Evolutionary conservation across 495 filamentous ascomycete genomes (phyloP), one percentile per base, ranked within the genome.

Genomic region (Saxispiralis lemnorum): DNA sequence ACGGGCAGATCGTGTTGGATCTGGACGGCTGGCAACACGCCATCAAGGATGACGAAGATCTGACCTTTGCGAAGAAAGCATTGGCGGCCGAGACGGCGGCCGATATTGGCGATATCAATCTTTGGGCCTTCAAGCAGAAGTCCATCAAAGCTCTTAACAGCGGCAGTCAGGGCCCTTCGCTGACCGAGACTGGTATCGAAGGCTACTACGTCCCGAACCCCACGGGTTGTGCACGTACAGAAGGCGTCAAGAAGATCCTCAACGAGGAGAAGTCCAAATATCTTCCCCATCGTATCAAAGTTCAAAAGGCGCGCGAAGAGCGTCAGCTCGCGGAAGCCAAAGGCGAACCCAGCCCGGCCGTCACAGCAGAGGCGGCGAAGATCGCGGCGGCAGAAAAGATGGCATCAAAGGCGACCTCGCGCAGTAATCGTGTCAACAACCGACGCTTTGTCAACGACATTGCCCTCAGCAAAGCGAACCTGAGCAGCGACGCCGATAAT

Each of bases 181-280:
- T 65, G 24, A 58, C 63, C 13, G 59, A 66, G 42, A 70, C 70
- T 39, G 66, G 61, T 41, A 92, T 96, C 40, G 72, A 81, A 36
- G 92, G 87, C 31, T 94, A 96, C 54, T 94, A 93, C 57, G 80
- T 93, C 14, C 73, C 81, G 0, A 99, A 95, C 46, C 40, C 63
- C 0, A 80, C 82, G 19, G 89, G 89, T 28, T 79, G 74, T 53
- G 88, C 89, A 32, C 73, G 89, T 44, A 95, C 89, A 0, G 86
- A 96, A 69, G 86, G 85, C 15, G 76, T 80, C 39, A 88, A 86
- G 62, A 88, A 84, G 63, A 95, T 99, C 34, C 69, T 89, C 35
- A 86, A 99, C 54, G 79, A 83, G 0, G 92, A 96, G 57, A 99
- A 99, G 63, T 93, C 86, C 24, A 92, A 92, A 58, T 99, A 99